Evolutionary conservation across 805 yeast genomes (phyloP).

Genomic region (Yarrowia sp.): DNA sequence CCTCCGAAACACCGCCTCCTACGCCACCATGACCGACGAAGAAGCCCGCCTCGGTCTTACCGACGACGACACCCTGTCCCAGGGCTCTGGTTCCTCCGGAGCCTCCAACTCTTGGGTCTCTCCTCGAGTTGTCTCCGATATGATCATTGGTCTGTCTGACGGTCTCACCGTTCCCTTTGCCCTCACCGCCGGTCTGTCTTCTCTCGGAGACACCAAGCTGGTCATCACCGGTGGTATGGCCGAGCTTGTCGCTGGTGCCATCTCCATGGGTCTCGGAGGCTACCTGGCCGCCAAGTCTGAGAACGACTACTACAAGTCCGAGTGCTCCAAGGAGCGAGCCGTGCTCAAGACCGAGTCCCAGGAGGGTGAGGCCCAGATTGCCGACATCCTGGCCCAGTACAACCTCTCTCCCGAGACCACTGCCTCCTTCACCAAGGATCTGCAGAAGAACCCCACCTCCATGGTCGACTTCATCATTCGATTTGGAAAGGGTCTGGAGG

Average conservation of each 20-base stretch:
- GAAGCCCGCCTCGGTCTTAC: slow-evolving; percentile 40
- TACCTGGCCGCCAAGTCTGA: slow-evolving; percentile 93
- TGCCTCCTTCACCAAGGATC: slow-evolving; percentile 73
- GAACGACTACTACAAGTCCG: slow-evolving; percentile 49
- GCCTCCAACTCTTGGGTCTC: slow-evolving; percentile 42
- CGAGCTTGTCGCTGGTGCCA: slow-evolving; percentile 95
- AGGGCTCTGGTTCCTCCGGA: slow-evolving; percentile 40
- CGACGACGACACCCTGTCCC: slow-evolving; percentile 41
- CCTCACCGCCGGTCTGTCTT: slow-evolving; percentile 91
- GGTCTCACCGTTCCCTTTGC: slow-evolving; percentile 99
- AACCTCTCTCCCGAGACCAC: slow-evolving; percentile 74
- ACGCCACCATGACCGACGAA: slow-evolving; percentile 43
- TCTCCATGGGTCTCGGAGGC: slow-evolving; percentile 98
- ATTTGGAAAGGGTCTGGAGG: slow-evolving; percentile 91
- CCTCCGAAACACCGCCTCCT: slow-evolving; percentile 46
- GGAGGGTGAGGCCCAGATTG: slow-evolving; percentile 74
- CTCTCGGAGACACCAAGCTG: slow-evolving; percentile 84
- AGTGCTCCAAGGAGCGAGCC: slow-evolving; percentile 47
- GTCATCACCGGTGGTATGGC: slow-evolving; percentile 99
- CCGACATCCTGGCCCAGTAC: slow-evolving; percentile 78
- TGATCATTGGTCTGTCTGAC: slow-evolving; percentile 91
- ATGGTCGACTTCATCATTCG: slow-evolving; percentile 87
- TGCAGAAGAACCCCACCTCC: slow-evolving; percentile 76
- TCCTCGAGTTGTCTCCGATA: slow-evolving; percentile 93
- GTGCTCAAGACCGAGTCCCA: slow-evolving; percentile 43